phyloP scores from a whole-genome alignment of 768 basidiomycete genomes.

The Daedaleopsis nitida region DNA sequence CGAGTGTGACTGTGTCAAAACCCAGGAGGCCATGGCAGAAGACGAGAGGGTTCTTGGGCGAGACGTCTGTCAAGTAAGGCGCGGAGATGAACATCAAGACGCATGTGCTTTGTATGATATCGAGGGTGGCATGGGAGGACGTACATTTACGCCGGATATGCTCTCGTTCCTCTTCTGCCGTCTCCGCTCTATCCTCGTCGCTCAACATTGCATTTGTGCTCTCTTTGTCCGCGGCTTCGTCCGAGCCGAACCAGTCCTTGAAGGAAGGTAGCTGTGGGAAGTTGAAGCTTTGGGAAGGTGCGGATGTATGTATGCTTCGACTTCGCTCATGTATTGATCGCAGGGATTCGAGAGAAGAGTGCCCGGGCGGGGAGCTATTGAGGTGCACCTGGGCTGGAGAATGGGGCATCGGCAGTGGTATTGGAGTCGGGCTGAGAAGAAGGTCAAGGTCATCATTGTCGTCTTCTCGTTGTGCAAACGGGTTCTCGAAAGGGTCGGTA shows the following conservation, averaged over 20 bases:
- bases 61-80: constrained; percentile 52
- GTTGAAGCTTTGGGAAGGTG: constrained; percentile 21
- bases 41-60: constrained; percentile 83
- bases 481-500: constrained; percentile 28
- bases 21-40: constrained; percentile 96
- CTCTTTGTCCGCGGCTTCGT: constrained; percentile 23
- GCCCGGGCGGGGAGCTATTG: constrained; percentile 22
- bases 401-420: constrained; percentile 34
- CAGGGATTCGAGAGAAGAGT: constrained; percentile 27
- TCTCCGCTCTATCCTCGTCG: constrained; percentile 27
- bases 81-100: background rate
- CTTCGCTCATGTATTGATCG: constrained; percentile 30
- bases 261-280: constrained; percentile 24
- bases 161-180: constrained; percentile 22
- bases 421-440: constrained; percentile 30
- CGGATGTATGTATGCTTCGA: constrained; percentile 28
- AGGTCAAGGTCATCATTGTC: constrained; percentile 26
- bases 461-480: constrained; percentile 20
- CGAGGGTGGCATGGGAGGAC: constrained; percentile 3
- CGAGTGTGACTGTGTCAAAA: constrained; percentile 83
- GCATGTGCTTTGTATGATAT: background rate
- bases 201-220: constrained; percentile 24
- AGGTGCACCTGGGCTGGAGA: constrained; percentile 29
- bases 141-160: constrained; percentile 28
- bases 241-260: constrained; percentile 27